Evolutionary conservation across 805 yeast genomes (phyloP), one percentile per base, ranked within the genome.

Genomic region (Candida taoyuanica): DNA sequence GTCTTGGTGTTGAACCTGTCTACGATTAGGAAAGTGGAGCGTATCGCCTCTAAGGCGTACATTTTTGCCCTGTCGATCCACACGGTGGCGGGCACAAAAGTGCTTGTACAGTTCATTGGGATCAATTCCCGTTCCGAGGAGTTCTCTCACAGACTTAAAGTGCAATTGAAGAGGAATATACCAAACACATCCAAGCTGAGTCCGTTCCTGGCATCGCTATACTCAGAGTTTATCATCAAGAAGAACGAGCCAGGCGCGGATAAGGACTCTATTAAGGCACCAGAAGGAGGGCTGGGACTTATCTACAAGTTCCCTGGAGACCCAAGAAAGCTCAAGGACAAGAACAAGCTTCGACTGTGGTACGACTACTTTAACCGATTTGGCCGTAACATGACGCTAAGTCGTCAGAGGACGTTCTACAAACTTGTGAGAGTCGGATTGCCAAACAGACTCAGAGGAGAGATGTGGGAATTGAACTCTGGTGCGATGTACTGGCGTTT

Each of bases 401-500:
- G 85, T 1, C 74, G 78, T 33, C 85, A 83, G 39, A 85, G 79
- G 27, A 76, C 79, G 55, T 94, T 87, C 55, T 85, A 80, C 59
- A 85, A 84, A 53, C 71, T 93, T 35, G 73, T 93, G 7, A 71
- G 97, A 35, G 93, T 89, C 13, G 98, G 98, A 0, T 70, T 93
- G 17, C 98, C 98, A n/a, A 91, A 91, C 56, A 72, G 94, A 42
- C 67, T 93, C 37, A 73, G 99, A 48, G 98, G 98, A 27, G 99
- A 93, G 55, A 67, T 93, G 12, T 93, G 99, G 99, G 98, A 93
- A 59, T 64, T 86, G 37, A 76, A 87, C 36, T 77, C 86, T 31
- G 99, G 98, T 4, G 81, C 95, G 0, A 78, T 88, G 69, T 86
- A 77, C 54, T 54, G 75, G 37, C 68, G 98, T 35, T 73, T 78